Base-by-base conservation (phyloP, 2,329 filamentous ascomycete species). In the Pseudocercospora vitis region DNA sequence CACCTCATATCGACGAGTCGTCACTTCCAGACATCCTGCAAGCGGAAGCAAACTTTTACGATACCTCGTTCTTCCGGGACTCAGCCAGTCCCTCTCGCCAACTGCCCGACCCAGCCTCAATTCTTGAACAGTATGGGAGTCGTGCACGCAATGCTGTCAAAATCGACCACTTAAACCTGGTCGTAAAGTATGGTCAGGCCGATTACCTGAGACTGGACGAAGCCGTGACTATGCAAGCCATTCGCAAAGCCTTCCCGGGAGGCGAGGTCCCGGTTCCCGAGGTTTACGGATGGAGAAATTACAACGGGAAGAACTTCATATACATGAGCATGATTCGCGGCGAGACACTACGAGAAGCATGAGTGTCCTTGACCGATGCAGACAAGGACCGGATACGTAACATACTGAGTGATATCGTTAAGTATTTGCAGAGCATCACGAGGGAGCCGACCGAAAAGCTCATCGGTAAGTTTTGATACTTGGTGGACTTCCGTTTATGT, bases 291-390 rank as follows among this genome's bases (percentile, higher is more conserved):
- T 53, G 50, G 50, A 26, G 44, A 24, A 24, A 23, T 2, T 12
- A 48, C 8, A 14, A 26, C 3, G 21, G 11, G 16, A 11, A 23
- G 1, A 39, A 39, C 7, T 53, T 48, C 42, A 48, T 53, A 32
- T 53, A 48, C 21, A 48, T 53, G 50, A 42, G 44, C 12, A n/a
- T 48, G 2, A 32, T 53, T 6, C n/a, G 18, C 5, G 50, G 50
- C 19, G 4, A 21, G 23, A 53, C 44, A 21, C 11, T 48, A 32
- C 40, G 42, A 23, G 12, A 47, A n/a, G 50, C 32, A 4, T 52
- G 40, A 42, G 9, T 18, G 2, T 23, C 23, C 7, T 42, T 52
- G 1, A 31, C 21, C 6, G 14, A 39, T 28, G 19, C 19, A 16
- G 50, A 52, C 3, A 39, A 48, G 29, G 14, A 11, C 3, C 4